These are phyloP conservation scores for Hyphopichia pseudoburtonii DNA, from an alignment of 1,139 yeast species.

Conservation along the genomic window DNA sequence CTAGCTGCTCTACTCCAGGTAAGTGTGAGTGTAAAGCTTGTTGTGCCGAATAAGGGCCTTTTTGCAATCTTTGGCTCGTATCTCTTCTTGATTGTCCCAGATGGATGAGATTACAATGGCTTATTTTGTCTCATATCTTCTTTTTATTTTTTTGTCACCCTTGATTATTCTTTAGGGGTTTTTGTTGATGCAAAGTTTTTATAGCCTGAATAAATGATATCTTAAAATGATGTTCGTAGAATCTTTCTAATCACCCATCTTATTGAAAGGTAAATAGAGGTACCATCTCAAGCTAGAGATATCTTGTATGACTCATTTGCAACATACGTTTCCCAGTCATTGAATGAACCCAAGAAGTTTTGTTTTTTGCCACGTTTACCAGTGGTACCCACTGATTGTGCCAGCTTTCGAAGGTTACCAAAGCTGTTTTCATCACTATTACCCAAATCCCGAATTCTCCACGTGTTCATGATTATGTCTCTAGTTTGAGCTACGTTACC, in stretches of 20 bases:
- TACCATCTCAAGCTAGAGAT: conserved; percentile 19
- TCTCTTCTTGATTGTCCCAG: too few relatives aligned
- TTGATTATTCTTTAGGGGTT: too few relatives aligned
- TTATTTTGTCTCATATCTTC: too few relatives aligned
- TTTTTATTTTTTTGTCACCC: too few relatives aligned
- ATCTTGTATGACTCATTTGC: conserved; percentile 25
- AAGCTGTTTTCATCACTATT: conserved; percentile 21
- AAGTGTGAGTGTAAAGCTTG: conserved; percentile 2
- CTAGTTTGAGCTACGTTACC: conserved; percentile 28
- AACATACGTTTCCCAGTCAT: conserved; percentile 33
- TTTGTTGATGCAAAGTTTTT: too few relatives aligned
- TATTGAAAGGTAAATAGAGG: background rate
- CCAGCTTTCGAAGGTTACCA: conserved; percentile 12
- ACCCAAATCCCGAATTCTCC: conserved; percentile 30
- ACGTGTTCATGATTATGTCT: conserved; percentile 19
- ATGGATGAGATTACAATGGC: too few relatives aligned
- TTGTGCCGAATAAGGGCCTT: conserved; percentile 1
- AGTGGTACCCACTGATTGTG: background rate
- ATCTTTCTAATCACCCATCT: too few relatives aligned
- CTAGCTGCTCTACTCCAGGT: conserved; percentile 1
- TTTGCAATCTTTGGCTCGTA: too few relatives aligned
- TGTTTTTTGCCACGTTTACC: background rate
- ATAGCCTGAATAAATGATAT: too few relatives aligned
- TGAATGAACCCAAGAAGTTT: conserved; percentile 16
- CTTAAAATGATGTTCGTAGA: too few relatives aligned